Percentiles rank a stretch among this genome's conserved stretches.
These are phyloP conservation scores for Flaveria brownii DNA, from an alignment of 129 eudicot species.

Conservation along the genomic window DNA sequence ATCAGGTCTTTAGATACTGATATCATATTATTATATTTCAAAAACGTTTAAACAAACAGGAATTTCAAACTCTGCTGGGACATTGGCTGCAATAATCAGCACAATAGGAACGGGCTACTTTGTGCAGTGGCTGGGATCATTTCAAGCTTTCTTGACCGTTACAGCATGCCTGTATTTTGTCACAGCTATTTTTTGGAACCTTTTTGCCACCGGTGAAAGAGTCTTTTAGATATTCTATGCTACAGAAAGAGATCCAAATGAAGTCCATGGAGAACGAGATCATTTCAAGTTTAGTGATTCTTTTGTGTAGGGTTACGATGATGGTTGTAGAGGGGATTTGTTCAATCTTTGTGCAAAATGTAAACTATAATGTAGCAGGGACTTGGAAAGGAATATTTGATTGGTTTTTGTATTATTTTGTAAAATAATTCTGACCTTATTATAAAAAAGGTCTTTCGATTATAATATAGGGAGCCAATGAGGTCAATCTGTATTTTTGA, in stretches of 20 bases:
- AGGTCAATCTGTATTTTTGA: too few species aligned
- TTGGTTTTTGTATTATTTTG: conserved; percentile 22
- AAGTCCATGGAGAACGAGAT: not conserved
- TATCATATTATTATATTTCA: not conserved
- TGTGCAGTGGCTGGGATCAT: conserved; percentile 94
- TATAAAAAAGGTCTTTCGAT: not conserved
- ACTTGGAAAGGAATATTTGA: conserved; percentile 16
- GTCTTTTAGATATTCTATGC: conserved; percentile 50
- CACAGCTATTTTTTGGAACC: conserved; percentile 77
- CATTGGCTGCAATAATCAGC: conserved; percentile 90
- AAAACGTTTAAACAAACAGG: conserved; percentile 43
- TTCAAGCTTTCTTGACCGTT: conserved; percentile 81
- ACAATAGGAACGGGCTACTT: conserved; percentile 89
- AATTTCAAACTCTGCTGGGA: conserved; percentile 87
- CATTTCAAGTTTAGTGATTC: conserved; percentile 23
- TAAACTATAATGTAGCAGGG: conserved; percentile 8
- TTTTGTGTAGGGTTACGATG: conserved; percentile 23
- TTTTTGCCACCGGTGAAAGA: conserved; percentile 79
- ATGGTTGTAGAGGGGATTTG: conserved; percentile 2
- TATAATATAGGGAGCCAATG: too few species aligned
- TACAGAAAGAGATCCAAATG: not conserved
- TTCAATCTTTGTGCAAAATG: conserved; percentile 28
- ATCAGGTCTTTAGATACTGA: not conserved
- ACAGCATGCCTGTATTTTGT: conserved; percentile 82
- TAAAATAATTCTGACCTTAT: not conserved